Evolutionary conservation across 1,284 basidiomycete genomes (phyloP).

Genomic region (Agroathelia rolfsii): DNA sequence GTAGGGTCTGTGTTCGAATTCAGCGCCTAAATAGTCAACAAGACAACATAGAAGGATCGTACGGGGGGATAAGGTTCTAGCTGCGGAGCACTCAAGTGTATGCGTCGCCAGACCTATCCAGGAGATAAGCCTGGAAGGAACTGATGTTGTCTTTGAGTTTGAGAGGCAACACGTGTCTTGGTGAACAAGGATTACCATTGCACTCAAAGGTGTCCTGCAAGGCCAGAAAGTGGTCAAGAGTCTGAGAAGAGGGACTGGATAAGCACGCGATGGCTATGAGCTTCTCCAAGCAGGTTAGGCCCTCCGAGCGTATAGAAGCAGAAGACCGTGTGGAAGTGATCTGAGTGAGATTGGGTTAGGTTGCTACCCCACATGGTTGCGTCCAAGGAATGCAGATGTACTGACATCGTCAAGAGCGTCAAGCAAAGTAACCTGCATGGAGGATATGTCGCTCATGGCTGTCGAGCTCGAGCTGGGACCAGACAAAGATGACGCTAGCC

Average conservation of each 20-base stretch:
- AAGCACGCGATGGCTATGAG: conserved; percentile 49
- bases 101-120: conserved; percentile 43
- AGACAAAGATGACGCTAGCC: no score
- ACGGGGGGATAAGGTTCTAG: conserved; percentile 32
- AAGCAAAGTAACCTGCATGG: conserved; percentile 40
- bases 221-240: conserved; percentile 44
- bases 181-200: conserved; percentile 44
- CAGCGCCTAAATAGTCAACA: no score
- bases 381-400: conserved; percentile 6
- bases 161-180: no score
- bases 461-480: no score
- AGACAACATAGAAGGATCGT: no score
- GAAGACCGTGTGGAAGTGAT: conserved; percentile 51
- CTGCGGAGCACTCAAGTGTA: no score
- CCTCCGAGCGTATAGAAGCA: conserved; percentile 34
- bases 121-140: conserved; percentile 45
- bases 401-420: conserved; percentile 58
- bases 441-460: conserved; percentile 19
- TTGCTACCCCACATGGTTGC: background rate
- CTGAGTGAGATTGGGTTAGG: conserved; percentile 25
- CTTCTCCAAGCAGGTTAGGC: conserved; percentile 47
- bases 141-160: no score
- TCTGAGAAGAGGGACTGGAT: conserved; percentile 27
- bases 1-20: no score
- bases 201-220: conserved; percentile 70